Base-by-base conservation (phyloP, 2,329 filamentous ascomycete genomes). In the Penicillium digitatum region DNA sequence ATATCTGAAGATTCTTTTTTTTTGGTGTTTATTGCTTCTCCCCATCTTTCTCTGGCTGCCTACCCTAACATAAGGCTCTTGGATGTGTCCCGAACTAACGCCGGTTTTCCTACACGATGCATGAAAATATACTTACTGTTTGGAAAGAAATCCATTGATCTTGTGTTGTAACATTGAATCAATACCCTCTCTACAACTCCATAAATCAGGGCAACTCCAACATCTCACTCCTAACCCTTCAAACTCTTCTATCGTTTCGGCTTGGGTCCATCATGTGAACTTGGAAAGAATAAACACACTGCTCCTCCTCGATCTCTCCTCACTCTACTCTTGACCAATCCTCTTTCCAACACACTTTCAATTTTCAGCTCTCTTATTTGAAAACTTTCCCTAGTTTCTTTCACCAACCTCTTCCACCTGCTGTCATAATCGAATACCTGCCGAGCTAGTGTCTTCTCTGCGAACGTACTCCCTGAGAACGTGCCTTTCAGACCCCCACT, bases 71-170 rank as follows among this genome's bases (percentile, higher is more conserved):
- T 42, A 39, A 31, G 50, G 24, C 44, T 27, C 52, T 42, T 37
- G 35, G 35, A 44, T 45, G 52, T 51, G 62, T 53, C 48, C 44
- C n/a, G 42, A 48, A 46, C 52, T 62, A 56, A 62, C 52, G 51
- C 50, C 35, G 47, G 49, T 63, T 52, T 56, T 62, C 40, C 43
- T 59, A 50, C 18, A 31, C 37, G 45, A 24, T 20, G 45, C n/a
- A 44, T 32, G 38, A 44, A 35, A 35, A 20, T 32, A 35, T 35
- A 51, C 10, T 22, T 45, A 45, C 26, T 16, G 6, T 38, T 26
- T 35, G 20, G 9, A 12, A 22, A 22, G 3, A 22, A 40, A 22
- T 9, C 18, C n/a, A 48, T 40, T 48, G 22, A 46, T 34, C 11
- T 37, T 26, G 22, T 12, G 22, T 8, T 40, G 14, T 10, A 22